A percentile compares a stretch with the other conserved stretches of the same genome.
Evolutionary conservation across 2,329 filamentous ascomycete genomes (phyloP).

Genomic region (Sphaerostilbella broomeana): DNA sequence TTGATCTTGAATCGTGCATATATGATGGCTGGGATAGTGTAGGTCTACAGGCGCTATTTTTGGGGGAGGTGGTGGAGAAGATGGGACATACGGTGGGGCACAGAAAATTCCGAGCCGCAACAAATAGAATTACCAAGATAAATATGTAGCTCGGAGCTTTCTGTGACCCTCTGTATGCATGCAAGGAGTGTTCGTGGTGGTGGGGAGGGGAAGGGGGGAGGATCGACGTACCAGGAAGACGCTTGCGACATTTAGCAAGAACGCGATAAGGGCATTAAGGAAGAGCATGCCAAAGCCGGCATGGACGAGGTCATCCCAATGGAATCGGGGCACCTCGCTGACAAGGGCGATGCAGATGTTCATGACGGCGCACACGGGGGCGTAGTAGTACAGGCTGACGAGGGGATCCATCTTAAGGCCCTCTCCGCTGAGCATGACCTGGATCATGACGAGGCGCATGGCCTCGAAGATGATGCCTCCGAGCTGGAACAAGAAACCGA

Average conservation of each 20-base stretch:
- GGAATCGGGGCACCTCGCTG: slow-evolving; percentile 61
- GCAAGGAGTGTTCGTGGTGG: not conserved
- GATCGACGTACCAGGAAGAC: slow-evolving; percentile 67
- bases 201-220: not conserved
- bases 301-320: slow-evolving; percentile 57
- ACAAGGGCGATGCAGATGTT: slow-evolving; percentile 65
- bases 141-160: too few species aligned
- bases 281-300: slow-evolving; percentile 61
- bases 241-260: slow-evolving; percentile 74
- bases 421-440: slow-evolving; percentile 68
- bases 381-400: slow-evolving; percentile 85
- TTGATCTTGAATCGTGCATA: too few species aligned
- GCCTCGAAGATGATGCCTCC: slow-evolving; percentile 76
- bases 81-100: too few species aligned
- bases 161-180: slow-evolving; percentile 16
- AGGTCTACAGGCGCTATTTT: too few species aligned
- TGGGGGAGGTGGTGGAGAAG: too few species aligned
- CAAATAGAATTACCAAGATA: too few species aligned
- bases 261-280: slow-evolving; percentile 71
- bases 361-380: slow-evolving; percentile 75
- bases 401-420: slow-evolving; percentile 84
- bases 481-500: slow-evolving; percentile 63
- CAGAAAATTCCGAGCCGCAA: too few species aligned
- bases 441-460: slow-evolving; percentile 75
- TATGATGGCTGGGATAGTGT: too few species aligned